These are phyloP conservation scores for Metschnikowia drakensbergensis DNA, from an alignment of 805 yeast species.

Conservation along the genomic window DNA sequence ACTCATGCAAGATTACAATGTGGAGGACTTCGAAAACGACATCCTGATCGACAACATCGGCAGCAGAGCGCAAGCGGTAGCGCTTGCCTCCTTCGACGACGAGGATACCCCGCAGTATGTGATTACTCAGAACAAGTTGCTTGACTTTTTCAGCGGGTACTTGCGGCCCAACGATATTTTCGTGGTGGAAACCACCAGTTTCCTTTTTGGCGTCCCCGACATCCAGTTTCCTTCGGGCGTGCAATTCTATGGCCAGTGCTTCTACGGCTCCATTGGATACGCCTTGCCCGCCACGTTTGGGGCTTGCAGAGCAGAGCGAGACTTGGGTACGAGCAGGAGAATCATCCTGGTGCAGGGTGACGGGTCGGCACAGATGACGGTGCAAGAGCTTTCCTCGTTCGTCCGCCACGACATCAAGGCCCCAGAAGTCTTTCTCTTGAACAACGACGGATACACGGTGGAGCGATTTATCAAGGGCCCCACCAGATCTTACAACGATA, in stretches of 20 bases:
- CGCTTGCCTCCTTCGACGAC: conserved; percentile 7
- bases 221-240: conserved; percentile 54
- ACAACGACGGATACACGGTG: conserved; percentile 86
- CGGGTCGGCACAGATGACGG: conserved; percentile 93
- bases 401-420: conserved; percentile 51
- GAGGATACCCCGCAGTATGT: conserved; percentile 7
- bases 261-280: conserved; percentile 83
- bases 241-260: conserved; percentile 59
- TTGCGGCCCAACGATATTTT: conserved; percentile 63
- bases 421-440: conserved; percentile 70
- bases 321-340: conserved; percentile 47
- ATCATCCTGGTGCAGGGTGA: conserved; percentile 81
- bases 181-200: conserved; percentile 81
- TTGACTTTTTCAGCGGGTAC: conserved; percentile 25
- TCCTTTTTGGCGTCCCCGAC: conserved; percentile 74
- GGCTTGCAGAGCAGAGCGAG: conserved; percentile 67
- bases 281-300: conserved; percentile 88
- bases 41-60: conserved; percentile 16
- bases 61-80: conserved; percentile 14
- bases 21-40: conserved; percentile 15
- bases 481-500: conserved; percentile 72
- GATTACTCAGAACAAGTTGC: conserved; percentile 33
- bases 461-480: conserved; percentile 86
- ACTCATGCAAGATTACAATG: conserved; percentile 18
- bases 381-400: conserved; percentile 73